Percentiles rank a stretch among this genome's conserved stretches.
These are phyloP conservation scores for Salvia sclarea DNA, from an alignment of 305 asterid genomes.

Conservation along the genomic window DNA sequence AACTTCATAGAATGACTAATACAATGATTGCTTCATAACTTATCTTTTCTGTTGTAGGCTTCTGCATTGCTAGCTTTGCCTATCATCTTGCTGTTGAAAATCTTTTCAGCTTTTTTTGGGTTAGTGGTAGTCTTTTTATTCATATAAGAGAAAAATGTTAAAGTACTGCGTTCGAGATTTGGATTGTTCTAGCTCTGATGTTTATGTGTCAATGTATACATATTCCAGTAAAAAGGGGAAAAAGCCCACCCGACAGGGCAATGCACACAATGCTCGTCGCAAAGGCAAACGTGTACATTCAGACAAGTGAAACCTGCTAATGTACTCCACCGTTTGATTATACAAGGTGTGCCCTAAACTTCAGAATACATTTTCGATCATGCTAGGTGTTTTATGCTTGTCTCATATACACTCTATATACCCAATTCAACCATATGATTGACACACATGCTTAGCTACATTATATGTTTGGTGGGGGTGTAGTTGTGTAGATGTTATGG, in stretches of 20 bases:
- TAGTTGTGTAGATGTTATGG: too few relatives aligned
- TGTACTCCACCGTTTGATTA: constrained; percentile 21
- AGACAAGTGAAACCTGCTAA: constrained; percentile 49
- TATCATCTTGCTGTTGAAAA: constrained; percentile 55
- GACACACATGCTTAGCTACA: not conserved
- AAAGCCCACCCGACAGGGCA: constrained; percentile 44
- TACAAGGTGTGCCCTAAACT: constrained; percentile 37
- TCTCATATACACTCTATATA: not conserved
- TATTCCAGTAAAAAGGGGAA: constrained; percentile 56
- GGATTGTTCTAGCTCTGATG: not conserved
- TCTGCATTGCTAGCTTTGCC: constrained; percentile 88
- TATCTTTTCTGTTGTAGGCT: constrained; percentile 59
- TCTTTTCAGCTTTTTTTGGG: constrained; percentile 64
- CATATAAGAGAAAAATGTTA: not conserved
- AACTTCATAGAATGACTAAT: not conserved
- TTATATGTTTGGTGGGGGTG: not conserved
- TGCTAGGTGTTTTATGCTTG: not conserved
- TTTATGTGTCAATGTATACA: constrained; percentile 1
- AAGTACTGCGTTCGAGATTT: constrained; percentile 1
- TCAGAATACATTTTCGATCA: not conserved
- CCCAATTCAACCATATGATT: not conserved
- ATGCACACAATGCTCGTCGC: constrained; percentile 63
- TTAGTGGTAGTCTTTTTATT: constrained; percentile 42
- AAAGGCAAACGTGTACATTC: constrained; percentile 75
- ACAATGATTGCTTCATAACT: constrained; percentile 16